Evolutionary conservation across 805 yeast genomes (phyloP), one percentile per base, ranked within the genome.

Genomic region (Scheffersomyces coipomensis): DNA sequence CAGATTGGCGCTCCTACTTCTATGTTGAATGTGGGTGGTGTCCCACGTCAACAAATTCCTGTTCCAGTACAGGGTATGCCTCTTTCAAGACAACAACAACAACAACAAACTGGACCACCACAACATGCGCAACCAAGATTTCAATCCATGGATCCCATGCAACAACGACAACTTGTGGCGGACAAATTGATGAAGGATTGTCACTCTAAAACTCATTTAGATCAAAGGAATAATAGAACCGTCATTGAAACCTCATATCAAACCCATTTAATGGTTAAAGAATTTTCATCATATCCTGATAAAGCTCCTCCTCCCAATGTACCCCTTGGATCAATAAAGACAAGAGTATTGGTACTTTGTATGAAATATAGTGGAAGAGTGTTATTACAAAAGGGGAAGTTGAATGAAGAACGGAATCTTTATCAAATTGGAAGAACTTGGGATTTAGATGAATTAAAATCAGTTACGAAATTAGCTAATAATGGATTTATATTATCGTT

Each of bases 351-450:
- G 43, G 75, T 78, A 10, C 59, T 82, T 16, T 79, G 90, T 26
- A 78, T 76, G 2, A 79, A 83, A 54, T 69, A 75, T 34, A 73
- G 82, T 5, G 91, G 91, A 0, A 64, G 84, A 19, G 82, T 86
- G 23, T 72, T 81, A 41, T 51, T 90, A 10, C 96, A 89, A 57
- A 90, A 91, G 61, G 96, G 95, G 2, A 81, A 95, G 52, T 88
- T 79, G 56, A 84, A 85, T 49, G 68, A 76, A 8, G 55, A 51
- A 26, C 85, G 86, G 49, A 83, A 85, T 1, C 60, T 81, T 1
- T 79, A 85, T 51, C 97, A 90, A 62, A 87, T 90, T 37, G 98
- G 98, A 23, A 76, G 97, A 53, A 85, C 95, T 2, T 90, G 98
- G 98, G 81, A 79, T 45, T 65, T 91, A 51, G 85, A 78, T 43